Base-by-base conservation (phyloP, 805 yeast species). In the Naumovozyma castellii region DNA sequence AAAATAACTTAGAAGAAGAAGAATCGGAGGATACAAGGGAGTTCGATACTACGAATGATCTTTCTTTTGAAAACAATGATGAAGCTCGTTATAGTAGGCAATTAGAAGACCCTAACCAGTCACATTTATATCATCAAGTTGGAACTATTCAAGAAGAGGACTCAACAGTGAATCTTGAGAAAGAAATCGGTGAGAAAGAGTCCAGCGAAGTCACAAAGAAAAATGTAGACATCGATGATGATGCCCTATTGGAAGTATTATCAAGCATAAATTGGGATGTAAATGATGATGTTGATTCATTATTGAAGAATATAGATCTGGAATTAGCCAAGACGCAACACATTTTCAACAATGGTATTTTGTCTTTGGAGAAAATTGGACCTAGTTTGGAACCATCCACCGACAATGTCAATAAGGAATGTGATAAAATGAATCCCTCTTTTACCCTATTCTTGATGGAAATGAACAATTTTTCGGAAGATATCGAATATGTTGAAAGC, bases 191-290 rank as follows among this genome's bases (percentile, higher is more conserved):
- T 3, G 38, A 34, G 3, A 28, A 33, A 12, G n/a, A 32, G 12
- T 4, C 33, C 2, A 22, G 14, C 12, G 38, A 43, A 41, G 18
- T 36, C 9, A 31, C 15, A 5, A 20, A 28, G n/a, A 37, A 32
- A 3, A 30, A 30, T 5, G 22, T 14, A 37, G 80, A 78, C 16
- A 44, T 54, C 17, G 52, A 51, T 12, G 55, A 53, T 37, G 59
- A 58, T 40, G 57, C 49, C 9, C 35, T 59, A 18, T 35, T 52
- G 36, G 94, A 84, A 44, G 59, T 85, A 12, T 72, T 88, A 42
- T 84, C 81, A 20, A 90, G 84, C 44, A 70, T 87, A 17, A 76
- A 78, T 25, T 90, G 95, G 92, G 72, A 73, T 20, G 71, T 79
- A 2, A 62, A 68, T 4, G 94, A 83, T 52, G 80, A 76, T 45